These are phyloP conservation scores for Ascocoryne sarcoides DNA, from an alignment of 2,329 filamentous ascomycete species.

Conservation along the genomic window DNA sequence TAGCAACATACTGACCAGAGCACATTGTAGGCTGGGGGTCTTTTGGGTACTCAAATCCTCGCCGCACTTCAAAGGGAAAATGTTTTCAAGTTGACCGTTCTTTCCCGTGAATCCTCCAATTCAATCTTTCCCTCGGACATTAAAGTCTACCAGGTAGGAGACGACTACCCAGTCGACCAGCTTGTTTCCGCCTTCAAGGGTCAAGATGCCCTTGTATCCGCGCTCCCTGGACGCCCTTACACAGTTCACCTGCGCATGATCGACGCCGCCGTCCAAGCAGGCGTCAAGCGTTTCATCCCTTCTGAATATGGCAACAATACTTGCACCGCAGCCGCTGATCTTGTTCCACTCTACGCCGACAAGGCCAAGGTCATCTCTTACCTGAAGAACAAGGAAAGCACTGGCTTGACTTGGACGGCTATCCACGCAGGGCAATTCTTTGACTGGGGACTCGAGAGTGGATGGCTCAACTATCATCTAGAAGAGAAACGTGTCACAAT, in stretches of 20 bases:
- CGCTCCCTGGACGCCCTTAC: conserved; percentile 5
- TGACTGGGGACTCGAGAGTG: conserved; percentile 24
- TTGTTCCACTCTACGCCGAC: conserved; percentile 25
- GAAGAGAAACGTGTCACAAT: conserved; percentile 25
- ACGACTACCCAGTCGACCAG: conserved; percentile 9
- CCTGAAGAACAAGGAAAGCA: conserved; percentile 20
- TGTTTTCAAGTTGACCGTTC: conserved; percentile 27
- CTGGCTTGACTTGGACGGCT: conserved; percentile 27
- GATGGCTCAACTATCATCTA: conserved; percentile 29
- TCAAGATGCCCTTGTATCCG: conserved; percentile 18
- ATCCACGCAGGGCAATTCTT: conserved; percentile 22
- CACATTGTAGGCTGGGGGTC: conserved; percentile 23
- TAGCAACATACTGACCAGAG: neutral
- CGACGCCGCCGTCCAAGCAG: conserved; percentile 46
- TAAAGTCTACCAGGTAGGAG: conserved; percentile 9
- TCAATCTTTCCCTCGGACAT: conserved; percentile 19
- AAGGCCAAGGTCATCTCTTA: conserved; percentile 30
- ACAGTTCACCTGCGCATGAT: conserved; percentile 31
- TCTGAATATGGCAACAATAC: conserved; percentile 39
- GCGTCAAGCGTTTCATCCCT: conserved; percentile 50
- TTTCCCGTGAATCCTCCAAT: conserved; percentile 25
- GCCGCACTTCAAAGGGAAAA: conserved; percentile 23
- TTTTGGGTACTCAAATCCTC: conserved; percentile 25
- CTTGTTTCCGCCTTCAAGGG: conserved; percentile 23
- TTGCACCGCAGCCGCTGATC: conserved; percentile 3